Conservation (phyloP, 1,139 yeast genomes). For the Yamadazyma dendronema region DNA sequence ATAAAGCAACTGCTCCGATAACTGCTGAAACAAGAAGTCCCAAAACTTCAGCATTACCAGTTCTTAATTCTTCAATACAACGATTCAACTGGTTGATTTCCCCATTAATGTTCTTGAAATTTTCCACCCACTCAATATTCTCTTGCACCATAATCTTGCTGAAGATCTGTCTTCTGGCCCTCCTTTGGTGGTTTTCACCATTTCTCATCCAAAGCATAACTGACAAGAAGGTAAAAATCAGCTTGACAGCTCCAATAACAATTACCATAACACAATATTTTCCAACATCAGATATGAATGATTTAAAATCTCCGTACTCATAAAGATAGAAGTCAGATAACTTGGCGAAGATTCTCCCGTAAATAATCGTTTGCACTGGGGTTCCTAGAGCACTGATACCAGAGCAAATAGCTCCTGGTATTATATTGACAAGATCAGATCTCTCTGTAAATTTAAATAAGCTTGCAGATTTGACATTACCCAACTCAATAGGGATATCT, state of each 20-base stretch:
- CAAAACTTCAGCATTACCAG: constrained; percentile 66
- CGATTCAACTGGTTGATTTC: constrained; percentile 64
- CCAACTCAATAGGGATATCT: constrained; percentile 4
- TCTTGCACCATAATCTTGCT: constrained; percentile 13
- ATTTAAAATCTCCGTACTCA: constrained; percentile 20
- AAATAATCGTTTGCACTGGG: constrained; percentile 62
- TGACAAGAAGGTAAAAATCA: constrained; percentile 54
- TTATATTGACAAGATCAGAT: constrained; percentile 23
- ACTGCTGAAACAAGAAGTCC: constrained; percentile 55
- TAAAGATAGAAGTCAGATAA: constrained; percentile 40
- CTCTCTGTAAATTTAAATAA: constrained; percentile 27
- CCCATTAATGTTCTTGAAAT: constrained; percentile 54
- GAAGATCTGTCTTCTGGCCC: constrained; percentile 45
- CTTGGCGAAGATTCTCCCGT: constrained; percentile 61
- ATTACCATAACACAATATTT: constrained; percentile 53
- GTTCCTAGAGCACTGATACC: constrained; percentile 50
- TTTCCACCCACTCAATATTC: constrained; percentile 59
- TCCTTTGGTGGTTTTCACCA: constrained; percentile 68
- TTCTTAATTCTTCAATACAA: constrained; percentile 74
- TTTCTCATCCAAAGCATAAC: constrained; percentile 62
- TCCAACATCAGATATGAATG: constrained; percentile 45
- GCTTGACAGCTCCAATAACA: constrained; percentile 54
- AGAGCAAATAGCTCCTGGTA: constrained; percentile 24
- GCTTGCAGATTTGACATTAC: constrained; percentile 10
- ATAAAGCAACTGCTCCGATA: constrained; percentile 53